These are phyloP conservation scores for Smithsoniella earleae DNA, from an alignment of 163 green algal species.

Conservation along the genomic window DNA sequence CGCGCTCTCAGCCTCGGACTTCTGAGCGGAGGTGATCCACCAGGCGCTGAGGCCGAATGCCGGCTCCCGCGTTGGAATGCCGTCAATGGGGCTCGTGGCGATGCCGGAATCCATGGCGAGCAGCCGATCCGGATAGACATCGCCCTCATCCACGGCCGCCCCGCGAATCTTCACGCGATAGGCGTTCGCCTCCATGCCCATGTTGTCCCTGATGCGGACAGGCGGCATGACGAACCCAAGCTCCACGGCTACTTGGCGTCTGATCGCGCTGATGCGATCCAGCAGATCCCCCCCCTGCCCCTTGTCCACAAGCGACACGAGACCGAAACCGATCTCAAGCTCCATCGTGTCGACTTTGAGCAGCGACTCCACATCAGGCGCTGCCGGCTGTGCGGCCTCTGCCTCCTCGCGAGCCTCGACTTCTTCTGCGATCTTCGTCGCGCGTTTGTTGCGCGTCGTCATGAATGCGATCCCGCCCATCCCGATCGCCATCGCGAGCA, in stretches of 20 bases:
- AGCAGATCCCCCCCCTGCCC: not conserved
- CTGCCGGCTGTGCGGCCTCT: not conserved
- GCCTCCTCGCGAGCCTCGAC: not conserved
- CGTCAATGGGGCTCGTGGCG: not conserved
- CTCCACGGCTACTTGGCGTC: not conserved
- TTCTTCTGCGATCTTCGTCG: not conserved
- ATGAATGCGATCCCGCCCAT: not conserved
- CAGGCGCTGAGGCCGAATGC: not conserved
- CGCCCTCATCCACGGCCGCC: not conserved
- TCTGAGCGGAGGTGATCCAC: not conserved
- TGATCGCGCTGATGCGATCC: not conserved
- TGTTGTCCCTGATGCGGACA: slow-evolving; percentile 24
- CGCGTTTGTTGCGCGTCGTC: not conserved
- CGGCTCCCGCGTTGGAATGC: not conserved
- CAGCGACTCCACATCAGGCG: not conserved
- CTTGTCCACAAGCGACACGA: not conserved
- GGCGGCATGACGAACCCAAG: slow-evolving; percentile 6
- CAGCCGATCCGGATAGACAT: not conserved
- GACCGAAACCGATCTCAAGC: not conserved
- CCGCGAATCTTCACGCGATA: not conserved
- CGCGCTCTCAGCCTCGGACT: not conserved
- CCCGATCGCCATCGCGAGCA: not conserved
- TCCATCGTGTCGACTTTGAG: not conserved
- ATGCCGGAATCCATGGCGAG: not conserved
- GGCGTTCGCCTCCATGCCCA: not conserved